phyloP scores from a whole-genome alignment of 2,329 filamentous ascomycete species.

The Ophiostoma montium region DNA sequence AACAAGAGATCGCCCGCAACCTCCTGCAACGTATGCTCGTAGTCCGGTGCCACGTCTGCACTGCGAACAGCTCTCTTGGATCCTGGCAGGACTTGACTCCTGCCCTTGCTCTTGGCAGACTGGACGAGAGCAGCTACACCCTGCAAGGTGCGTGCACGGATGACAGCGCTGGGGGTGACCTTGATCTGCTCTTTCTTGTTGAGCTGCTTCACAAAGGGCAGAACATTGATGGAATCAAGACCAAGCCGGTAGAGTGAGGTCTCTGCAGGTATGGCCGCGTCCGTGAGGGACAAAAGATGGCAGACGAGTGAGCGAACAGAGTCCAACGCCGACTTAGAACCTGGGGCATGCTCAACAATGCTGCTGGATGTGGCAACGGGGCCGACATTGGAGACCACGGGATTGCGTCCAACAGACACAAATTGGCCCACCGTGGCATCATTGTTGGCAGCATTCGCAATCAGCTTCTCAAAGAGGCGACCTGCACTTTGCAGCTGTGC shows the following conservation, averaged over 20 bases:
- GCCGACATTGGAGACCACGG: too few species aligned
- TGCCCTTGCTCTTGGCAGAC: slow-evolving; percentile 2
- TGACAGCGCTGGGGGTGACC: slow-evolving; percentile 13
- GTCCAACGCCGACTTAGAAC: too few species aligned
- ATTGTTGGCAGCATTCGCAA: slow-evolving; percentile 3
- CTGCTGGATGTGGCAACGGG: too few species aligned
- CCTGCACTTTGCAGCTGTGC: slow-evolving; percentile 4
- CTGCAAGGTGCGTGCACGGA: slow-evolving; percentile 14
- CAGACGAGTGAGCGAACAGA: too few species aligned
- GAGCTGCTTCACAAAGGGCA: slow-evolving; percentile 13
- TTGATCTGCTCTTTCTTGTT: slow-evolving; percentile 9
- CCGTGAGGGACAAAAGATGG: slow-evolving; percentile 6
- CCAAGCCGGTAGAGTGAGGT: slow-evolving; percentile 14
- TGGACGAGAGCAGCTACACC: slow-evolving; percentile 13
- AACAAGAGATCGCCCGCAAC: slow-evolving; percentile 14
- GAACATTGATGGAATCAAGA: slow-evolving; percentile 15
- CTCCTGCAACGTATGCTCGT: slow-evolving; percentile 10
- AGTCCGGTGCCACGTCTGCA: background rate
- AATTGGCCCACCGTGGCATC: slow-evolving; percentile 7
- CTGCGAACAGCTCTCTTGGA: too few species aligned
- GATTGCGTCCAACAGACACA: background rate
- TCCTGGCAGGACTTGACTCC: background rate
- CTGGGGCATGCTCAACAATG: too few species aligned
- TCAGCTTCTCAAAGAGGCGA: slow-evolving; percentile 11
- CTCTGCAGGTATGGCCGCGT: slow-evolving; percentile 6